Evolutionary conservation across 148 eudicot species (phyloP).

Genomic region (Talinum fruticosum): DNA sequence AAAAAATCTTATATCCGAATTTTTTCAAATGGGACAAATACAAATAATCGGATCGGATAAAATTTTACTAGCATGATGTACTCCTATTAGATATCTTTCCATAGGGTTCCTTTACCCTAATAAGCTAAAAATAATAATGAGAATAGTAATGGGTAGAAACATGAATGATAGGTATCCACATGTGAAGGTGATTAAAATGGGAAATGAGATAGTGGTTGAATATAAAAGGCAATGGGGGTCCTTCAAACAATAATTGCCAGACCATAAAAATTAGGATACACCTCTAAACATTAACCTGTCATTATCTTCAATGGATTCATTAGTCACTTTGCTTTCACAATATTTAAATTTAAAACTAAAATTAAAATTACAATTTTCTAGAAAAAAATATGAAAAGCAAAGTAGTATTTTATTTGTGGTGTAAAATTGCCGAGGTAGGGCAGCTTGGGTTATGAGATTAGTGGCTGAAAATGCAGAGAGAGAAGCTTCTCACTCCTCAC

Average conservation of each 20-base stretch:
- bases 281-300: background rate
- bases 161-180: background rate
- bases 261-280: background rate
- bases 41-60: too few relatives aligned
- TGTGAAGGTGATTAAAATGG: background rate
- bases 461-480: constrained; percentile 16
- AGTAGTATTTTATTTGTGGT: constrained; percentile 16
- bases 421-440: background rate
- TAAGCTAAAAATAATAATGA: background rate
- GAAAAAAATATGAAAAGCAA: too few relatives aligned
- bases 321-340: background rate
- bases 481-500: constrained; percentile 1
- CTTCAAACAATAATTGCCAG: background rate
- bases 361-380: too few relatives aligned
- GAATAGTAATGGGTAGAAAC: background rate
- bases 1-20: too few relatives aligned
- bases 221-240: background rate
- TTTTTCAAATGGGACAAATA: too few relatives aligned
- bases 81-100: too few relatives aligned
- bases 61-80: too few relatives aligned
- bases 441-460: constrained; percentile 12
- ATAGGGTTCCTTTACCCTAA: too few relatives aligned
- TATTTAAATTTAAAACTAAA: too few relatives aligned
- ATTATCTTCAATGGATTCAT: background rate
- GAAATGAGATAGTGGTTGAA: background rate